phyloP scores from a whole-genome alignment of 441 rosid species.

The Bruguiera hainesii region DNA sequence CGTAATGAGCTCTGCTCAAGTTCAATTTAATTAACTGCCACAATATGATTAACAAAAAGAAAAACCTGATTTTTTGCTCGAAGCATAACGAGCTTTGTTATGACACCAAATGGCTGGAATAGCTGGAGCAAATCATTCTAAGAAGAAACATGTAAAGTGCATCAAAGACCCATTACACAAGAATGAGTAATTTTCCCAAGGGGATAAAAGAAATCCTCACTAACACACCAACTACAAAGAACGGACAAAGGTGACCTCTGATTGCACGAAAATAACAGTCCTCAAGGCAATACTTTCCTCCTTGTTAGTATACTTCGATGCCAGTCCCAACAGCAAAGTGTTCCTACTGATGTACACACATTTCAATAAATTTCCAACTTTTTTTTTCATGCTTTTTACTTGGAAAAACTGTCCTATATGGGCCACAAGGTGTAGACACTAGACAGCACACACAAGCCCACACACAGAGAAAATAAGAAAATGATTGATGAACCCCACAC shows the following conservation, averaged over 20 bases:
- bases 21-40: constrained; percentile 14
- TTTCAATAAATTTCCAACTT: too few relatives aligned
- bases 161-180: constrained; percentile 12
- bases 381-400: too few relatives aligned
- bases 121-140: constrained; percentile 98
- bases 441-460: too few relatives aligned
- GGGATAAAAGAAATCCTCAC: neutral
- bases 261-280: neutral
- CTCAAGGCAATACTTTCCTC: neutral
- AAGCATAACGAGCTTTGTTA: constrained; percentile 97
- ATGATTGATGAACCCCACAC: too few relatives aligned
- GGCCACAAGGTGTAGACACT: too few relatives aligned
- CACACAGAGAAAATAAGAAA: too few relatives aligned
- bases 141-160: constrained; percentile 12
- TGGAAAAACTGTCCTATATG: too few relatives aligned
- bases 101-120: constrained; percentile 96
- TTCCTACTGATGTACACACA: too few relatives aligned
- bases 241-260: neutral
- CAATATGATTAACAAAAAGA: constrained; percentile 6
- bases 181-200: neutral
- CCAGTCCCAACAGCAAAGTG: too few relatives aligned
- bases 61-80: constrained; percentile 97
- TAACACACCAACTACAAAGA: neutral
- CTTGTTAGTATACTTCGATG: neutral
- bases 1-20: constrained; percentile 2